These are phyloP conservation scores for Trichosporon sp. DNA, from an alignment of 1,284 basidiomycete species.

Conservation along the genomic window DNA sequence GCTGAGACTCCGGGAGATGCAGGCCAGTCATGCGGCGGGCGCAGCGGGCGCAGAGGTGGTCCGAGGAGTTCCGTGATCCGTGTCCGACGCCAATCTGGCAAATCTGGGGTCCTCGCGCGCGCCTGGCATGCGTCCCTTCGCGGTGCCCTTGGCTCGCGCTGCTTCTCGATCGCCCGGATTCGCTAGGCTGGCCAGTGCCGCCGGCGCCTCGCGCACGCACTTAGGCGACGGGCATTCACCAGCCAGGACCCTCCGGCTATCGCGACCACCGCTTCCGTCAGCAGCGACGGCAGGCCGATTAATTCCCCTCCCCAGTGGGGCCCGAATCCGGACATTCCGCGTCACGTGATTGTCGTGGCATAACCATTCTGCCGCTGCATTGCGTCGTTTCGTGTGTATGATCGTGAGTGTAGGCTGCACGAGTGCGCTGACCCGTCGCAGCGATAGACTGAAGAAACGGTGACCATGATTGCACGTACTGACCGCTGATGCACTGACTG, in stretches of 20 bases:
- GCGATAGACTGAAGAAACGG: too few species aligned
- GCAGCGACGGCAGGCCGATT: neutral
- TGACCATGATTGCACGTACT: too few species aligned
- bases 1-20: neutral
- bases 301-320: neutral
- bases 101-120: neutral
- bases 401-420: too few species aligned
- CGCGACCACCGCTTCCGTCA: neutral
- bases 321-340: neutral
- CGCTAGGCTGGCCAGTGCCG: neutral
- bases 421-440: too few species aligned
- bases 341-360: neutral
- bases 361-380: neutral
- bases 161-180: neutral
- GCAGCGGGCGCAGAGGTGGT: neutral
- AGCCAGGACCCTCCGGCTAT: neutral
- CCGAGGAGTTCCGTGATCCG: constrained; percentile 4
- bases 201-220: neutral
- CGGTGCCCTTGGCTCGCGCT: neutral
- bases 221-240: constrained; percentile 3
- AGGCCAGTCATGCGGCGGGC: neutral
- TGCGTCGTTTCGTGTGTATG: neutral
- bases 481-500: too few species aligned
- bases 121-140: neutral
- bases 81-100: neutral